These are phyloP conservation scores for Venturia carpophila DNA, from an alignment of 2,329 filamentous ascomycete genomes.

Conservation along the genomic window DNA sequence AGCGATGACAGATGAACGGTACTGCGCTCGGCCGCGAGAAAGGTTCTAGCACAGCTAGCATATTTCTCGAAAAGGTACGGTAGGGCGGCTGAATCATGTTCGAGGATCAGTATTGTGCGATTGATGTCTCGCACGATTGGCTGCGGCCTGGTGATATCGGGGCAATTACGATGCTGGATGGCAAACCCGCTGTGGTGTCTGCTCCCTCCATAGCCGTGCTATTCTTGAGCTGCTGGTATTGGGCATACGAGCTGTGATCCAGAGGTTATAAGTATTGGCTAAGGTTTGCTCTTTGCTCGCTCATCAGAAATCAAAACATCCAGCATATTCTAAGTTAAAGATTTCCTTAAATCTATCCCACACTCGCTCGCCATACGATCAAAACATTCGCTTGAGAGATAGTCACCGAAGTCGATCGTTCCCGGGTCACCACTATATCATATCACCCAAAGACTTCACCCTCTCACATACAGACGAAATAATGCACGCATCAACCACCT, in stretches of 20 bases:
- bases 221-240: neutral
- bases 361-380: neutral
- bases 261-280: constrained; percentile 9
- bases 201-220: neutral
- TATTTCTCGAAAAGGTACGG: neutral
- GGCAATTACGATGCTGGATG: neutral
- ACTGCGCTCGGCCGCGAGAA: neutral
- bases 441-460: neutral
- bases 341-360: neutral
- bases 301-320: constrained; percentile 1
- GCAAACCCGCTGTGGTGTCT: neutral
- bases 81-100: constrained; percentile 1
- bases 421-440: neutral
- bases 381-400: neutral
- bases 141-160: neutral
- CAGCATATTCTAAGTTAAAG: neutral
- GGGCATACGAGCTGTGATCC: constrained; percentile 1
- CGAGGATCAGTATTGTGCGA: neutral
- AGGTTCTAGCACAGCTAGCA: neutral
- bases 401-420: neutral
- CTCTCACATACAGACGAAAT: neutral
- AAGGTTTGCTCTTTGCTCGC: neutral
- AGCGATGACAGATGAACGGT: neutral
- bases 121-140: neutral
- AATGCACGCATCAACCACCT: constrained; percentile 5